phyloP scores from a whole-genome alignment of 305 asterid species.

The Fraxinus albicans region DNA sequence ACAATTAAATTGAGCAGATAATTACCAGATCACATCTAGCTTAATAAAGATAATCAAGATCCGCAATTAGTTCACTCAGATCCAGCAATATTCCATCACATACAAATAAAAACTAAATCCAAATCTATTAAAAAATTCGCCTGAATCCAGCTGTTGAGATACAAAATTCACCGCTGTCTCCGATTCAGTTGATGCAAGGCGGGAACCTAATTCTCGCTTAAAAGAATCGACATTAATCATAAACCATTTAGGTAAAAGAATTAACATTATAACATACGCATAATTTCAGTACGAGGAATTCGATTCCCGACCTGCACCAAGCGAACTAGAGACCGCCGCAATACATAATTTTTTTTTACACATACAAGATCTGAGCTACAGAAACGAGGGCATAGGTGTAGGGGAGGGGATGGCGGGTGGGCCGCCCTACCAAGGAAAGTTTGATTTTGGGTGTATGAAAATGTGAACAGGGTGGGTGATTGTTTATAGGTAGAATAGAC shows the following conservation, averaged over 20 bases:
- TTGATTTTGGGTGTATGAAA: background rate
- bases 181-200: constrained; percentile 35
- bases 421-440: background rate
- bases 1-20: background rate
- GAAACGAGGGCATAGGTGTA: background rate
- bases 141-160: background rate
- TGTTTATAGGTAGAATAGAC: background rate
- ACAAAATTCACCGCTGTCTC: constrained; percentile 20
- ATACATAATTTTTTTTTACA: background rate
- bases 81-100: background rate
- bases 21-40: background rate
- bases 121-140: background rate
- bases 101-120: background rate
- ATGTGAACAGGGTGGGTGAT: background rate
- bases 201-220: constrained; percentile 17
- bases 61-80: background rate
- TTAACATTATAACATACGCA: background rate
- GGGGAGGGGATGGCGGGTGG: background rate
- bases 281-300: background rate
- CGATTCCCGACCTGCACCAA: constrained; percentile 35
- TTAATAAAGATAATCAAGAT: background rate
- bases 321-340: constrained; percentile 28
- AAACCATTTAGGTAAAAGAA: background rate
- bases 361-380: background rate
- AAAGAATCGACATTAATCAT: background rate